Conservation (phyloP, 1,284 basidiomycete species). For the Tylopilus sp. region DNA sequence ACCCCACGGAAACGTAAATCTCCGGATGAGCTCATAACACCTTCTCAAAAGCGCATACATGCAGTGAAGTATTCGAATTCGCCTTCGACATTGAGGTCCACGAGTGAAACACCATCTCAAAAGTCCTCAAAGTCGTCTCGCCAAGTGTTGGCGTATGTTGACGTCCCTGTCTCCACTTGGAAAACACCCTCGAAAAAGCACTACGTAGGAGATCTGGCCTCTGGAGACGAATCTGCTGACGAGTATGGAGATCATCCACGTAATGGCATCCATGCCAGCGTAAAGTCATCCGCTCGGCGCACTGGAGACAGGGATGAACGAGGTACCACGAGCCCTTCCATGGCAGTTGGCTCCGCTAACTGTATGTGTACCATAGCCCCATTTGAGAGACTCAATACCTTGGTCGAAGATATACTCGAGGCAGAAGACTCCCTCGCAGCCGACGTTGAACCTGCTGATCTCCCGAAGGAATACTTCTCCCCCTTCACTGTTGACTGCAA, state of each 20-base stretch:
- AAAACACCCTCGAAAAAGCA: constrained; percentile 39
- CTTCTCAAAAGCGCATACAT: constrained; percentile 51
- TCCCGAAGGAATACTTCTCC: constrained; percentile 68
- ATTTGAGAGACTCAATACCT: constrained; percentile 65
- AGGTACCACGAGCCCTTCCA: constrained; percentile 39
- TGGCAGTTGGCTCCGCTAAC: constrained; percentile 4
- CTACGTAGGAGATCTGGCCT: constrained; percentile 23
- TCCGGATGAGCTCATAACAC: constrained; percentile 44
- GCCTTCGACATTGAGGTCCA: constrained; percentile 10
- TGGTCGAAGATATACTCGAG: constrained; percentile 85
- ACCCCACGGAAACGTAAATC: constrained; percentile 54
- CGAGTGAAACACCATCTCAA: constrained; percentile 25
- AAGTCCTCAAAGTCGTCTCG: constrained; percentile 33
- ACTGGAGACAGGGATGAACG: constrained; percentile 75
- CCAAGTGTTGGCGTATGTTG: constrained; percentile 54
- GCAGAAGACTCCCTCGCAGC: constrained; percentile 79
- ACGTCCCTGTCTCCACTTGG: constrained; percentile 49
- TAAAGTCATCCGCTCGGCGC: constrained; percentile 49
- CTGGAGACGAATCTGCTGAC: constrained; percentile 51
- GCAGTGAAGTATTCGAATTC: not conserved
- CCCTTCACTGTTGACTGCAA: constrained; percentile 52
- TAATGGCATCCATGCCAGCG: constrained; percentile 27
- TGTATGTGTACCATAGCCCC: constrained; percentile 43
- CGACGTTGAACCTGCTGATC: constrained; percentile 51
- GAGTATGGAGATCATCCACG: constrained; percentile 36